A percentile compares a stretch with the other conserved stretches of the same genome.
Evolutionary conservation across 2,329 filamentous ascomycete genomes (phyloP).

Genomic region (Pezicula radicicola): DNA sequence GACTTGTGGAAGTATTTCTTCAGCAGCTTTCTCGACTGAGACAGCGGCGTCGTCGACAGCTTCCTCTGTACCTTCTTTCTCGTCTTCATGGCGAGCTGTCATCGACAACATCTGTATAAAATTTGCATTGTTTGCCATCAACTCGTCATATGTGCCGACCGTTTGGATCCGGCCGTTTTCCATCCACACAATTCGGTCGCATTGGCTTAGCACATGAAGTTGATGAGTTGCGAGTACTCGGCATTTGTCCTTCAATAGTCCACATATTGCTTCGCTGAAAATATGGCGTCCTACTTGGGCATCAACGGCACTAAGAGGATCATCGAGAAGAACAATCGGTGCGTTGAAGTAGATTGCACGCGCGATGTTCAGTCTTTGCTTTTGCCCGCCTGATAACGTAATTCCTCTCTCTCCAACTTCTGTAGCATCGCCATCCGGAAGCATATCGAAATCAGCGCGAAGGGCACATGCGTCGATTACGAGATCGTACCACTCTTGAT

Average conservation of each 20-base stretch:
- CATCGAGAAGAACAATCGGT: conserved; percentile 67
- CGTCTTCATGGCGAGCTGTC: conserved; percentile 76
- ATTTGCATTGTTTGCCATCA: conserved; percentile 74
- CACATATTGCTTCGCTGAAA: conserved; percentile 92
- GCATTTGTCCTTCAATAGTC: conserved; percentile 84
- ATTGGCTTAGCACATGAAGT: conserved; percentile 85
- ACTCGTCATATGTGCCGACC: conserved; percentile 83
- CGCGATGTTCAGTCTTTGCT: conserved; percentile 92
- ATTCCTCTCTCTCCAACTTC: conserved; percentile 96
- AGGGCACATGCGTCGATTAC: conserved; percentile 74
- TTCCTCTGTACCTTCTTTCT: conserved; percentile 51
- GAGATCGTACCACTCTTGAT: conserved; percentile 61
- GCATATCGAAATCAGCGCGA: conserved; percentile 82
- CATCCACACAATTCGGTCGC: conserved; percentile 92
- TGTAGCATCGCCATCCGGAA: conserved; percentile 84
- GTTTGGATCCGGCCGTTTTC: conserved; percentile 81
- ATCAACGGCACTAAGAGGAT: conserved; percentile 66
- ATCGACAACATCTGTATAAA: conserved; percentile 71
- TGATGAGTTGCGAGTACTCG: conserved; percentile 93
- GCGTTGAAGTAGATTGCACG: conserved; percentile 71
- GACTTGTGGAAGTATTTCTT: conserved; percentile 31
- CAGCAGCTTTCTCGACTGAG: conserved; percentile 39
- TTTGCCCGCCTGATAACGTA: conserved; percentile 92
- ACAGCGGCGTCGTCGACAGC: conserved; percentile 39
- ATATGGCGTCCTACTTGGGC: conserved; percentile 71